A percentile compares a stretch with the other conserved stretches of the same genome.
phyloP scores from a whole-genome alignment of 2,329 filamentous ascomycete genomes.

The Fusarium sterilihyphosum region DNA sequence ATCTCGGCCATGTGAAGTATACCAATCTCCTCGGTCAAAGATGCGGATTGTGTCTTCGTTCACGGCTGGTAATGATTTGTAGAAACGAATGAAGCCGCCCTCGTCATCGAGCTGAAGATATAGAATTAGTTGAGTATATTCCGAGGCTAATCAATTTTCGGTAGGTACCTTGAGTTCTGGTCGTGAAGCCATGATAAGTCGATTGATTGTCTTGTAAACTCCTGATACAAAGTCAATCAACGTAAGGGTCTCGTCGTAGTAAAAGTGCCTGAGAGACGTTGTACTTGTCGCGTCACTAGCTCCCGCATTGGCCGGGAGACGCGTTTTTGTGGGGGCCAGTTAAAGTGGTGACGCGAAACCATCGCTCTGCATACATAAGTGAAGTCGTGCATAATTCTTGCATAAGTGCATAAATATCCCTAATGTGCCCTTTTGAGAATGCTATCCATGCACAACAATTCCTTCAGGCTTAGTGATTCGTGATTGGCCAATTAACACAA shows the following conservation, averaged over 20 bases:
- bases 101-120: conserved; percentile 86
- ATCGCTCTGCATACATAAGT: neutral
- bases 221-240: conserved; percentile 5
- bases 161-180: conserved; percentile 73
- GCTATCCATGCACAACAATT: neutral
- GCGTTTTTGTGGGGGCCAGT: conserved; percentile 41
- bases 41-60: conserved; percentile 84
- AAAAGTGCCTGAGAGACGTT: conserved; percentile 21
- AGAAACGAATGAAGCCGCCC: conserved; percentile 95
- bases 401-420: neutral
- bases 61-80: conserved; percentile 81
- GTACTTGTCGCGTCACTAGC: conserved; percentile 37
- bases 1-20: conserved; percentile 91
- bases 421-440: too few species aligned
- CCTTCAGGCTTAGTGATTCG: too few species aligned
- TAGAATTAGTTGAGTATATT: conserved; percentile 3
- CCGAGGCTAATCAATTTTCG: neutral
- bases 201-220: conserved; percentile 7
- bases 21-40: conserved; percentile 94
- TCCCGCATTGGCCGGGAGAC: conserved; percentile 40
- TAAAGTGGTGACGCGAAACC: conserved; percentile 42
- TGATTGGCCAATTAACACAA: neutral
- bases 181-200: conserved; percentile 71
- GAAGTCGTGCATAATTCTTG: fast-evolving
- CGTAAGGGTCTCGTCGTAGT: neutral